Percentiles rank a stretch among this genome's conserved stretches.
These are phyloP conservation scores for Hansenula lynferdii DNA, from an alignment of 1,139 yeast species.

Conservation along the genomic window DNA sequence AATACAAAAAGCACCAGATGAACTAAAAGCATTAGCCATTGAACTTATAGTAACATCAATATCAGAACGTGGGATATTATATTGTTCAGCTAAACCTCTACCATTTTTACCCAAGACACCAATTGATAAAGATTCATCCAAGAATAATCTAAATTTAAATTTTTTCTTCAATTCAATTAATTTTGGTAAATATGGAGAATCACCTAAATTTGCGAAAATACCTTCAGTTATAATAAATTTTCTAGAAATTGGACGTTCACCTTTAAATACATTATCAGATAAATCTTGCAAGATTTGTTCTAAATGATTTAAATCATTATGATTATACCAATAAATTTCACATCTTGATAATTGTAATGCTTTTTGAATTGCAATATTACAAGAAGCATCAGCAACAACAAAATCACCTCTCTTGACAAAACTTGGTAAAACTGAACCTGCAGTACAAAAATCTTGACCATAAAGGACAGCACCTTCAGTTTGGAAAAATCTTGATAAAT, in stretches of 20 bases:
- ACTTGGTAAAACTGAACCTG: slow-evolving; percentile 93
- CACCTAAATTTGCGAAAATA: slow-evolving; percentile 77
- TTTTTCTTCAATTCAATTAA: slow-evolving; percentile 72
- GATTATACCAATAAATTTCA: slow-evolving; percentile 77
- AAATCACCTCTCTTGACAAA: slow-evolving; percentile 94
- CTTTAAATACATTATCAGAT: slow-evolving; percentile 53
- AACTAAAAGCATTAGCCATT: slow-evolving; percentile 76
- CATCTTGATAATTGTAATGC: slow-evolving; percentile 87
- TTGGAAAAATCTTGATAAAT: slow-evolving; percentile 68
- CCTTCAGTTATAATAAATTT: slow-evolving; percentile 92
- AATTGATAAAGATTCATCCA: slow-evolving; percentile 83
- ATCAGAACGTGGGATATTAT: slow-evolving; percentile 55
- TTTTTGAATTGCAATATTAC: slow-evolving; percentile 76
- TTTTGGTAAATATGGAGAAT: slow-evolving; percentile 65
- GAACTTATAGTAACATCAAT: slow-evolving; percentile 87
- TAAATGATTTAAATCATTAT: slow-evolving; percentile 81
- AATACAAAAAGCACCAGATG: slow-evolving; percentile 93
- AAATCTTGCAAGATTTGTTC: slow-evolving; percentile 63
- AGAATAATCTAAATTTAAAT: slow-evolving; percentile 77
- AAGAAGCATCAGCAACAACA: slow-evolving; percentile 81
- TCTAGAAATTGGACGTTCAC: slow-evolving; percentile 72
- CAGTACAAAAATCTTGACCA: slow-evolving; percentile 90
- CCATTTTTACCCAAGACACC: slow-evolving; percentile 87
- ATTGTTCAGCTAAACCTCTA: slow-evolving; percentile 75
- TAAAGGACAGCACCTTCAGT: slow-evolving; percentile 78